These are phyloP conservation scores for Lactifluus subvellereus DNA, from an alignment of 768 basidiomycete species.

Conservation along the genomic window DNA sequence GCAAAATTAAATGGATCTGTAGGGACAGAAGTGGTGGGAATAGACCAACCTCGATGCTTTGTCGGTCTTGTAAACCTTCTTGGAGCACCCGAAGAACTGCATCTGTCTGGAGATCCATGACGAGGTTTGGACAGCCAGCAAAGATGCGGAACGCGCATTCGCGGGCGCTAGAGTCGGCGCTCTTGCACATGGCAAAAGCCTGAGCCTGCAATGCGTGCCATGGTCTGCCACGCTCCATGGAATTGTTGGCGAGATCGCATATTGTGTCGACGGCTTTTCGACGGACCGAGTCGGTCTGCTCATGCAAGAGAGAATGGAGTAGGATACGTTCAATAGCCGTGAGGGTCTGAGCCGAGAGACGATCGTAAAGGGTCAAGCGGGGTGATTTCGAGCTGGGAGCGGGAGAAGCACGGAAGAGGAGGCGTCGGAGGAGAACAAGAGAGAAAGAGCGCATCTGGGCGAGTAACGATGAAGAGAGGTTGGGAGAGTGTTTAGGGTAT, in stretches of 20 bases:
- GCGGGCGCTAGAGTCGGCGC: slow-evolving; percentile 27
- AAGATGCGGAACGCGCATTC: slow-evolving; percentile 60
- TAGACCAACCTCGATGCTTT: slow-evolving; percentile 54
- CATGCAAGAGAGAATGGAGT: slow-evolving; percentile 61
- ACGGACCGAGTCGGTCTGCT: slow-evolving; percentile 52
- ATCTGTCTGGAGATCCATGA: slow-evolving; percentile 71
- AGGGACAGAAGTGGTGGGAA: not conserved
- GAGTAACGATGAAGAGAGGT: not conserved
- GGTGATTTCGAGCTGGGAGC: slow-evolving; percentile 32
- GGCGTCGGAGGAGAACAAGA: slow-evolving; percentile 69
- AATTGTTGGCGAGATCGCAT: slow-evolving; percentile 68
- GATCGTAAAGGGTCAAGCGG: slow-evolving; percentile 69
- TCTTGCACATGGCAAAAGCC: slow-evolving; percentile 58
- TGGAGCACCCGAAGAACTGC: slow-evolving; percentile 62
- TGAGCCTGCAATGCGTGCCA: slow-evolving; percentile 79
- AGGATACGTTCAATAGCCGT: slow-evolving; percentile 66
- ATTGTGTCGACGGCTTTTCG: slow-evolving; percentile 70
- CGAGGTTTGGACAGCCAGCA: slow-evolving; percentile 65
- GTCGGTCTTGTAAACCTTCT: slow-evolving; percentile 58
- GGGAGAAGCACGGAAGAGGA: slow-evolving; percentile 61
- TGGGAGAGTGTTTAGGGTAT: not conserved
- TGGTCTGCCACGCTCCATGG: slow-evolving; percentile 67
- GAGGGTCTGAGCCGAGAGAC: slow-evolving; percentile 60
- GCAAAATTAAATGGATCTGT: not conserved
- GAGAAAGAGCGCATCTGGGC: slow-evolving; percentile 80